Percentiles rank a stretch among this genome's conserved stretches.
phyloP scores from a whole-genome alignment of 177 flowering plant species.

The Vitis hybrid region DNA sequence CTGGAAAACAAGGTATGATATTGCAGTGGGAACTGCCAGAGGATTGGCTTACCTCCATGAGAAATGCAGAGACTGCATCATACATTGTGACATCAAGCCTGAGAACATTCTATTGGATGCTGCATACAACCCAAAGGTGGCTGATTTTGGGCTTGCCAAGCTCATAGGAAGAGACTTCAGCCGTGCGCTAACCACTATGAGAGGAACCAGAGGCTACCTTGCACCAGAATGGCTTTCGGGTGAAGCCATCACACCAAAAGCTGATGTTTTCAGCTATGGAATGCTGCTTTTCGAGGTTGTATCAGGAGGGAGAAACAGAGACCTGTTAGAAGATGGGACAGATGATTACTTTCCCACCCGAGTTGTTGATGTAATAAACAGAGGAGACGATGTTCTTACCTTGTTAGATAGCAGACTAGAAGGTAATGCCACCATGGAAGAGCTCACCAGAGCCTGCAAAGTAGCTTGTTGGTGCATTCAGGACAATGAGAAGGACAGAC shows the following conservation, averaged over 20 bases:
- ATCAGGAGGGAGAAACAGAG: constrained; percentile 45
- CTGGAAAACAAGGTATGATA: constrained; percentile 48
- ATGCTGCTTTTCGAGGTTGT: constrained; percentile 53
- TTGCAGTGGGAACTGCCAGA: constrained; percentile 52
- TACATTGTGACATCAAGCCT: constrained; percentile 63
- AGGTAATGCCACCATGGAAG: constrained; percentile 31
- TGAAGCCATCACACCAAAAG: constrained; percentile 51
- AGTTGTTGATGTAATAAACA: constrained; percentile 32
- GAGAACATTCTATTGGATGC: constrained; percentile 53
- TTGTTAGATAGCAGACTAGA: constrained; percentile 40
- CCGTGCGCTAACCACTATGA: constrained; percentile 56
- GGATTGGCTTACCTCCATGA: constrained; percentile 57
- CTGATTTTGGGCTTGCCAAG: constrained; percentile 66
- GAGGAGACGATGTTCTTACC: constrained; percentile 29
- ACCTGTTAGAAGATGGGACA: constrained; percentile 35
- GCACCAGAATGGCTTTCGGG: constrained; percentile 69
- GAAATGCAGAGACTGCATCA: constrained; percentile 54
- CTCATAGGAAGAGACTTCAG: constrained; percentile 57
- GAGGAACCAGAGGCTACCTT: constrained; percentile 64
- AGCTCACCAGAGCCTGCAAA: constrained; percentile 41
- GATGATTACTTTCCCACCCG: constrained; percentile 43
- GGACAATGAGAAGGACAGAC: constrained; percentile 52
- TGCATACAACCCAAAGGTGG: constrained; percentile 40
- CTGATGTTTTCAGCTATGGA: constrained; percentile 61
- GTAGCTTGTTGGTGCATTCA: constrained; percentile 74